Base-by-base conservation (phyloP, 2,329 filamentous ascomycete species). In the Cladosporium austrohemisphaericum region DNA sequence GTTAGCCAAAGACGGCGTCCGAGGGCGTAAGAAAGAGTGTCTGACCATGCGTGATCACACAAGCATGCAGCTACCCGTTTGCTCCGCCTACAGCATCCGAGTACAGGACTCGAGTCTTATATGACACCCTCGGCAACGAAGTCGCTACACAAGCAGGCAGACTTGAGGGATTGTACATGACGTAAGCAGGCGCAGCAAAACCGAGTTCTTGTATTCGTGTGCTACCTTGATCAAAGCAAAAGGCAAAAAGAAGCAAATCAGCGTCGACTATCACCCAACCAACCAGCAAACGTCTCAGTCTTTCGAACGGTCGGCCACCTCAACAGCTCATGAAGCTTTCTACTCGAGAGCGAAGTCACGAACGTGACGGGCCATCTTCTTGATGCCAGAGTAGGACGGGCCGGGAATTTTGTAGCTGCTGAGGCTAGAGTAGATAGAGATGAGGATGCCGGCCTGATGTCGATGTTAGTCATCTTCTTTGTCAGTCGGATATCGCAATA, bases 391-490 rank as follows among this genome's bases (percentile, higher is more conserved):
- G 37, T 69, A 59, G 41, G 65, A 57, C 13, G 77, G 77, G 14
- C 78, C 78, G 18, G 77, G 77, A 35, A 79, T 78, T 18, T 60
- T 56, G 61, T 80, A 80, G 33, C 60, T 67, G 55, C 59, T 62
- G 50, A 76, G 60, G 28, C 64, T 59, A 46, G 68, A 59, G 74
- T 83, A 84, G 66, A 84, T 74, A 72, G 78, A 79, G 72, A 82
- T 68, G 53, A 72, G 56, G 60, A 85, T 79, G 52, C 81, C 81
- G 10, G 76, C 64, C 47, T 49, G 14, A 23, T 7, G 19, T 3
- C 19, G 2, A 9, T 18, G n/a, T n/a, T n/a, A n/a, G n/a, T n/a
- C n/a, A n/a, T n/a, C n/a, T n/a, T n/a, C n/a, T n/a, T n/a, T 26
- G 29, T 49, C 22, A 49, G 47, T 22, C 11, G 19, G 13, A 9